Evolutionary conservation across 169 alveolate species (phyloP).

Genomic region (Eimeria necatrix): DNA sequence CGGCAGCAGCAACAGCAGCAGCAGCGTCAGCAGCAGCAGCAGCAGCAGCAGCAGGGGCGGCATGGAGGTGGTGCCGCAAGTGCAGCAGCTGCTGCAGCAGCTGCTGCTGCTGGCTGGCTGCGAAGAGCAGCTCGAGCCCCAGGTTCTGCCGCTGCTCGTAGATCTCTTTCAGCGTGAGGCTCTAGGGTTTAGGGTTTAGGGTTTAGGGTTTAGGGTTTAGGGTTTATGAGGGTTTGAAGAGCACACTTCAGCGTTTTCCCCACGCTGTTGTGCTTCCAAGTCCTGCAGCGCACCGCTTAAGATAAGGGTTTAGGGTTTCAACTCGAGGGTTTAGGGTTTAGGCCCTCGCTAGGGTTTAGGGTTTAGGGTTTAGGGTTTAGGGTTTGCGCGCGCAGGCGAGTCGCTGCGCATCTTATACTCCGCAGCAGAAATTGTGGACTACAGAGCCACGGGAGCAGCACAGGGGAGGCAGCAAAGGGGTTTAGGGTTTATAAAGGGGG

Average conservation of each 20-base stretch:
- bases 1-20: not conserved
- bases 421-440: constrained; percentile 8
- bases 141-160: constrained; percentile 8
- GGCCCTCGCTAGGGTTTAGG: too few relatives aligned
- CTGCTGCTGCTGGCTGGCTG: constrained; percentile 7
- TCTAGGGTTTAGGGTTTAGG: constrained; percentile 10
- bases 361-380: too few relatives aligned
- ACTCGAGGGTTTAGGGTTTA: not conserved
- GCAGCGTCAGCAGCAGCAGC: not conserved
- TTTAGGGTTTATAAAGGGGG: too few relatives aligned
- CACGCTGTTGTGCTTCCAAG: too few relatives aligned
- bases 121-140: constrained; percentile 28
- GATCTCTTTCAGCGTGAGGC: constrained; percentile 22
- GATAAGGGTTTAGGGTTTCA: not conserved
- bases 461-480: constrained; percentile 12
- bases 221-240: not conserved
- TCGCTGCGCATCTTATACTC: constrained; percentile 5
- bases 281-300: not conserved
- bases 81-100: constrained; percentile 35
- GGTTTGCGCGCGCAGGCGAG: constrained; percentile 1
- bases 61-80: constrained; percentile 20
- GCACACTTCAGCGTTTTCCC: not conserved
- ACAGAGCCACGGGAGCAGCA: constrained; percentile 32
- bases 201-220: constrained; percentile 20
- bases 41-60: not conserved